phyloP scores from a whole-genome alignment of 306 rosid genomes.

The Castanea crenata region DNA sequence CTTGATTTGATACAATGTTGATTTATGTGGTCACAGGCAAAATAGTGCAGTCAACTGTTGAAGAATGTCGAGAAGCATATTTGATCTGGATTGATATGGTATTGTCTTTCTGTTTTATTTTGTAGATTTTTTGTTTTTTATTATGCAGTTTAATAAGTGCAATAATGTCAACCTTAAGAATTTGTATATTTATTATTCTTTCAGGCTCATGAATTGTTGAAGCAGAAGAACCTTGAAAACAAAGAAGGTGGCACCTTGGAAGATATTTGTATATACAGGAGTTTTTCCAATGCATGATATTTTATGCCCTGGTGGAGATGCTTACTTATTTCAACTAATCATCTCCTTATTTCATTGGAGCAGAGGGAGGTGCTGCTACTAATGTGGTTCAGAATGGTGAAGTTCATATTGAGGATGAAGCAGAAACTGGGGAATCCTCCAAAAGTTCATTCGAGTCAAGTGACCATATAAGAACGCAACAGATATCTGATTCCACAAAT shows the following conservation, averaged over 20 bases:
- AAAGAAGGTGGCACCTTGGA: slow-evolving; percentile 43
- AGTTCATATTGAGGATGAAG: slow-evolving; percentile 38
- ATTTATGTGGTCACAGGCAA: slow-evolving; percentile 58
- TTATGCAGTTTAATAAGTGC: slow-evolving; percentile 1
- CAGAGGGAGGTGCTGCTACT: slow-evolving; percentile 37
- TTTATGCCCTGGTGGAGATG: slow-evolving; percentile 9
- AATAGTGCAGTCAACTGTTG: slow-evolving; percentile 88
- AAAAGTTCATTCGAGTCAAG: slow-evolving; percentile 41
- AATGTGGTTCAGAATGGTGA: slow-evolving; percentile 31
- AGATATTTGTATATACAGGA: slow-evolving; percentile 7
- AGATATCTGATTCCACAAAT: slow-evolving; percentile 23
- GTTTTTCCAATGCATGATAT: slow-evolving; percentile 16
- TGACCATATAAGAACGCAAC: slow-evolving; percentile 18
- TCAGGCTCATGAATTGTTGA: slow-evolving; percentile 82
- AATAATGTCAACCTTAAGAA: slow-evolving; percentile 11
- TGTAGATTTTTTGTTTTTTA: not conserved
- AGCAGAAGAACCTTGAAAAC: slow-evolving; percentile 54
- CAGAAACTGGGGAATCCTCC: slow-evolving; percentile 42
- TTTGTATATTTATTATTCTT: slow-evolving; percentile 13
- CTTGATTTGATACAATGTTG: slow-evolving; percentile 28
- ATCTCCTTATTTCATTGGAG: slow-evolving; percentile 18
- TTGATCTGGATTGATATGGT: slow-evolving; percentile 73
- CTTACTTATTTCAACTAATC: slow-evolving; percentile 2
- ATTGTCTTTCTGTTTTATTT: not conserved
- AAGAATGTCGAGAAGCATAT: slow-evolving; percentile 91